Base-by-base conservation (phyloP, 2,329 filamentous ascomycete species). In the Ceratocystiopsis minuta region DNA sequence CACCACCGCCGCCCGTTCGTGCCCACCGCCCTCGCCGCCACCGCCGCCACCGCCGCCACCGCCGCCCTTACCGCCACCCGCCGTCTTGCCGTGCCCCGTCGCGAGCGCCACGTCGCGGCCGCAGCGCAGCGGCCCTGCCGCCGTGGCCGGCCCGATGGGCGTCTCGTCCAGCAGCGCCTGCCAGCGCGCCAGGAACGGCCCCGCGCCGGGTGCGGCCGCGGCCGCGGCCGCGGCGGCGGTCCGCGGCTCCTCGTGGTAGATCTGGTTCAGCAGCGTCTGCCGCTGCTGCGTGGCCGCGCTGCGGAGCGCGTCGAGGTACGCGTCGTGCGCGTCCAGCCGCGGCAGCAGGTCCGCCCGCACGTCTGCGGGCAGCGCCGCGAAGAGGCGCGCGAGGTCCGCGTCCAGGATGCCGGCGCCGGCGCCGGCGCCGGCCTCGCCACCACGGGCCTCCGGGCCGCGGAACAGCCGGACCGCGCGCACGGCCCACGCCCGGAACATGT, bases 111-210 rank as follows among this genome's bases (percentile, higher is more conserved):
- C 67, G 16, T 74, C 69, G 32, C 59, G 65, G 14, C 72, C 73
- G 9, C 48, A 54, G 0, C 79, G 64, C 0, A 78, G 56, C 1
- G 63, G 60, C 0, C 78, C 77, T 1, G 58, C 53, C 0, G 63
- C 55, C 1, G 59, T 63, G 0, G 61, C 66, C 0, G 82, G 79
- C 7, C 46, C 43, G 46, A 87, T 75, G 37, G 67, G 56, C 0
- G 81, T 82, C n/a, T 67, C 62, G 53, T 86, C 77, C 3, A 87
- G 62, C 7, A 86, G 62, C 1, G 70, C 63, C 54, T 85, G 78
- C 81, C 82, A 87, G 39, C 75, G 68, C 1, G 72, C 66, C 18
- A 86, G 68, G 53, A 80, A 87, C 38, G 80, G 71, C 1, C 82
- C 82, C 0, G 82, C 80, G 0, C 80, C 80, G 18, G 65, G 66